These are phyloP conservation scores for Pezicula radicicola DNA, from an alignment of 2,329 filamentous ascomycete species.

Conservation along the genomic window DNA sequence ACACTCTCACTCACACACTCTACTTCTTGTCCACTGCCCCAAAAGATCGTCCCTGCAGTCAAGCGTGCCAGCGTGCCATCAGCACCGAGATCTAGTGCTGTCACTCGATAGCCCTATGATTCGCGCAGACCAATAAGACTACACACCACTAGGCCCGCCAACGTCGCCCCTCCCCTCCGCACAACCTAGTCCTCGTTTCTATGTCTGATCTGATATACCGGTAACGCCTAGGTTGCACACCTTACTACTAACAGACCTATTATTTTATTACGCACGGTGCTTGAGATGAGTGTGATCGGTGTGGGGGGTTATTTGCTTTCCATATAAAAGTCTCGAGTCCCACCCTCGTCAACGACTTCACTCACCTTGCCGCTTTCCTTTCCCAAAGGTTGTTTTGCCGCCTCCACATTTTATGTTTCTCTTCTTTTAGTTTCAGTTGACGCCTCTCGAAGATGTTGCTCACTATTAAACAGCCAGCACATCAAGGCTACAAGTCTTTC, in stretches of 20 bases:
- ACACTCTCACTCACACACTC: slow-evolving; percentile 13
- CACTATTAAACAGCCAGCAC: slow-evolving; percentile 44
- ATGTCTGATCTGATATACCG: slow-evolving; percentile 13
- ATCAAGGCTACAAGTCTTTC: slow-evolving; percentile 42
- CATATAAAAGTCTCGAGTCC: slow-evolving; percentile 23
- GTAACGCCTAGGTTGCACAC: slow-evolving; percentile 7
- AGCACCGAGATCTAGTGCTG: slow-evolving; percentile 18
- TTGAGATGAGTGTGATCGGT: slow-evolving; percentile 19
- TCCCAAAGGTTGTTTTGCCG: slow-evolving; percentile 22
- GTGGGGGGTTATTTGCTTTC: slow-evolving; percentile 22
- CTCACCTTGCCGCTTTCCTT: slow-evolving; percentile 15
- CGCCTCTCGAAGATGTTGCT: slow-evolving; percentile 42
- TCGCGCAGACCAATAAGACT: slow-evolving; percentile 20
- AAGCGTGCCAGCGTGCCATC: slow-evolving; percentile 14
- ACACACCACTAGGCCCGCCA: slow-evolving; percentile 12
- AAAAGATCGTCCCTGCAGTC: slow-evolving; percentile 23
- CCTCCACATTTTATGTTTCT: slow-evolving; percentile 22
- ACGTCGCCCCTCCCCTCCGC: slow-evolving; percentile 18
- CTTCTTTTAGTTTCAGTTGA: slow-evolving; percentile 23
- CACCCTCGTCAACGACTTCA: slow-evolving; percentile 18
- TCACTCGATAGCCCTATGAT: slow-evolving; percentile 21
- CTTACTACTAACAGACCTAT: slow-evolving; percentile 9
- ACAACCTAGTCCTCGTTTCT: slow-evolving; percentile 18
- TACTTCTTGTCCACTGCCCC: slow-evolving; percentile 7
- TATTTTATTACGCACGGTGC: slow-evolving; percentile 23